A percentile compares a stretch with the other conserved stretches of the same genome.
These are phyloP conservation scores for Aspergillus mulundensis DNA, from an alignment of 495 filamentous ascomycete species.

Conservation along the genomic window DNA sequence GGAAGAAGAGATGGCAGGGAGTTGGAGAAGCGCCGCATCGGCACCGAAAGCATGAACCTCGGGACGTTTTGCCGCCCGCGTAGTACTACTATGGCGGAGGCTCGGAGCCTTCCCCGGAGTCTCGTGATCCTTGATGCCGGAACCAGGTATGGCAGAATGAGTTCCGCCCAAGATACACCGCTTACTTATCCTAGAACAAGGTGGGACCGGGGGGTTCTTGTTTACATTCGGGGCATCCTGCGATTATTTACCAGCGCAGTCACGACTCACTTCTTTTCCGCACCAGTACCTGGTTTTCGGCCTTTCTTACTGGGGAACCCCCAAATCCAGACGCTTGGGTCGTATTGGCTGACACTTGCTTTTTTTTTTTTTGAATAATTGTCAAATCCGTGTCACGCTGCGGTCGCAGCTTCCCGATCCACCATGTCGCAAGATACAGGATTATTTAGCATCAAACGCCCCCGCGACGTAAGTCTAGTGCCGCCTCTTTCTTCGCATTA, in stretches of 20 bases:
- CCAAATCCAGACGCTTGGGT: neutral
- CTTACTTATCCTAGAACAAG: conserved; percentile 24
- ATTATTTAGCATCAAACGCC: conserved; percentile 68
- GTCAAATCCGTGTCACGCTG: conserved; percentile 14
- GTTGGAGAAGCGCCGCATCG: conserved; percentile 16
- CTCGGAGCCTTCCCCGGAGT: conserved; percentile 38
- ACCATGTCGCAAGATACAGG: conserved; percentile 74
- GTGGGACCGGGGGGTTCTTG: conserved; percentile 23
- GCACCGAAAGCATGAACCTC: conserved; percentile 35
- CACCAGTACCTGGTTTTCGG: neutral
- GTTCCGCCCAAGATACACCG: conserved; percentile 28
- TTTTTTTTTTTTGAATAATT: neutral
- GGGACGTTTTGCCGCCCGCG: conserved; percentile 23
- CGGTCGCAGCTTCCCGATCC: conserved; percentile 31
- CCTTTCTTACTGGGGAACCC: neutral
- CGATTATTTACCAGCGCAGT: conserved; percentile 2
- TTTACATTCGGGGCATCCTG: conserved; percentile 20
- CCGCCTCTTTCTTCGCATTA: neutral
- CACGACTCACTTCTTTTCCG: neutral
- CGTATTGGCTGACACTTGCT: neutral
- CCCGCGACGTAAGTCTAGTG: conserved; percentile 58
- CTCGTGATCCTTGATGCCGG: conserved; percentile 27
- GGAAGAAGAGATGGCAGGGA: conserved; percentile 1
- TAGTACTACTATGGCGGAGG: conserved; percentile 12
- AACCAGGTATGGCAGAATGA: neutral